A percentile compares a stretch with the other conserved stretches of the same genome.
Evolutionary conservation across 345 rosid species (phyloP).

Genomic region (Camelina hispida): DNA sequence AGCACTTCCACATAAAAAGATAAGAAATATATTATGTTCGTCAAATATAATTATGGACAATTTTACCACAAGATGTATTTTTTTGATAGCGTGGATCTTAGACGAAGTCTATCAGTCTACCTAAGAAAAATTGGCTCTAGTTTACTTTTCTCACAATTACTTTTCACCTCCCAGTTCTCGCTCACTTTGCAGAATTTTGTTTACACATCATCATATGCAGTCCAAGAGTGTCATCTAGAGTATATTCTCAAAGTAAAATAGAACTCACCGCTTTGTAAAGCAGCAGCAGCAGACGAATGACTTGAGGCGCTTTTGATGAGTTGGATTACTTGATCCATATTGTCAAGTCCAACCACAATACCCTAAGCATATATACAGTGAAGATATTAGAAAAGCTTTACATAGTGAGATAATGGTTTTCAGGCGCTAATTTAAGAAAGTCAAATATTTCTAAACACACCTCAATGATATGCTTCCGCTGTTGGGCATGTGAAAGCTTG

Average conservation of each 20-base stretch:
- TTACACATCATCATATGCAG: not conserved
- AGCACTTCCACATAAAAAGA: constrained; percentile 18
- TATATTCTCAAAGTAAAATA: constrained; percentile 15
- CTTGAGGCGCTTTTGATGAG: constrained; percentile 67
- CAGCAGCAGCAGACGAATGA: constrained; percentile 71
- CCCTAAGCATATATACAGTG: constrained; percentile 58
- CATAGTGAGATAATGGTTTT: constrained; percentile 26
- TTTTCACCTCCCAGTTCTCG: not conserved
- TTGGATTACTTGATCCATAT: constrained; percentile 70
- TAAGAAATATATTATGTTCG: constrained; percentile 2
- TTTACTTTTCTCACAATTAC: constrained; percentile 3
- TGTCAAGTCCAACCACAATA: constrained; percentile 82
- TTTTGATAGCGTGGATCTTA: constrained; percentile 25
- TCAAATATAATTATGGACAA: constrained; percentile 2
- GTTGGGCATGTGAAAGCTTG: constrained; percentile 84
- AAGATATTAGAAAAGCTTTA: constrained; percentile 28
- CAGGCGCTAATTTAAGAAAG: constrained; percentile 15
- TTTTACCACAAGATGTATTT: constrained; percentile 24
- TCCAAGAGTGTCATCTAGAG: not conserved
- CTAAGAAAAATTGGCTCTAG: constrained; percentile 6
- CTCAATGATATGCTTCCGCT: constrained; percentile 90
- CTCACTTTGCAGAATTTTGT: constrained; percentile 10
- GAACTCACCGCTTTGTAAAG: constrained; percentile 61
- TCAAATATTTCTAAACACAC: constrained; percentile 48
- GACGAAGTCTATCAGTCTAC: constrained; percentile 13